Percentiles rank a stretch among this genome's conserved stretches.
phyloP scores from a whole-genome alignment of 495 filamentous ascomycete species.

The Margaritispora aquatica region DNA sequence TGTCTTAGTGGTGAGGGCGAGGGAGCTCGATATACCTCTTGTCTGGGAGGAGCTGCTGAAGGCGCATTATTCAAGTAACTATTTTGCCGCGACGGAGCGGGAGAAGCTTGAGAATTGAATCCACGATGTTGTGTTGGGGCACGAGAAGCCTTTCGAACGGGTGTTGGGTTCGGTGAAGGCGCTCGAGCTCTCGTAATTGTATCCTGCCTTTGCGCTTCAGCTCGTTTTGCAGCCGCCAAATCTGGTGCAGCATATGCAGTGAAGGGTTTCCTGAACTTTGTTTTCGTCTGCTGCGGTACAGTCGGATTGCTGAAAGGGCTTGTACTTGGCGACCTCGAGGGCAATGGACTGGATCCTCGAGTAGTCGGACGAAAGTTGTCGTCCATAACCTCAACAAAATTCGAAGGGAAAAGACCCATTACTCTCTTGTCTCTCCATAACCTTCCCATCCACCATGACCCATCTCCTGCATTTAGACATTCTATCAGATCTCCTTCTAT shows the following conservation, averaged over 20 bases:
- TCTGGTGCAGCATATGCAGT: constrained; percentile 58
- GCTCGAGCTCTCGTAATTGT: constrained; percentile 27
- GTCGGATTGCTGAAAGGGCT: constrained; percentile 39
- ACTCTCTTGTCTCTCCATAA: constrained; percentile 79
- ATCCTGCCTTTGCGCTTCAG: constrained; percentile 37
- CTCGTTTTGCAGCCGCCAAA: constrained; percentile 43
- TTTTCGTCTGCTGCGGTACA: constrained; percentile 40
- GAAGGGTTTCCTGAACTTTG: constrained; percentile 66
- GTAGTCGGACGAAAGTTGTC: constrained; percentile 77
- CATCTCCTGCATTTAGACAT: constrained; percentile 95
- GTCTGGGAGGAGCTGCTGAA: constrained; percentile 37
- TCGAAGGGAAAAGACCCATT: constrained; percentile 89
- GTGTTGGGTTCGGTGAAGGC: constrained; percentile 29
- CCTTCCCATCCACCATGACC: constrained; percentile 96
- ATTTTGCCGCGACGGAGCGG: constrained; percentile 24
- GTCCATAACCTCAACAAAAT: constrained; percentile 88
- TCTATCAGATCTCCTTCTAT: constrained; percentile 97
- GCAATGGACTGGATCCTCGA: constrained; percentile 70
- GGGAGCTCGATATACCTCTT: constrained; percentile 44
- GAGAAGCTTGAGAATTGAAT: constrained; percentile 44
- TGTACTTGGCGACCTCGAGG: constrained; percentile 43
- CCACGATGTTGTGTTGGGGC: constrained; percentile 41
- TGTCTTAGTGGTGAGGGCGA: constrained; percentile 31
- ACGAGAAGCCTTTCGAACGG: constrained; percentile 22
- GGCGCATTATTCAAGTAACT: constrained; percentile 34